A percentile compares a stretch with the other conserved stretches of the same genome.
Conservation (phyloP, 352 stramenopile species). For the Globisporangium mamillatum region DNA sequence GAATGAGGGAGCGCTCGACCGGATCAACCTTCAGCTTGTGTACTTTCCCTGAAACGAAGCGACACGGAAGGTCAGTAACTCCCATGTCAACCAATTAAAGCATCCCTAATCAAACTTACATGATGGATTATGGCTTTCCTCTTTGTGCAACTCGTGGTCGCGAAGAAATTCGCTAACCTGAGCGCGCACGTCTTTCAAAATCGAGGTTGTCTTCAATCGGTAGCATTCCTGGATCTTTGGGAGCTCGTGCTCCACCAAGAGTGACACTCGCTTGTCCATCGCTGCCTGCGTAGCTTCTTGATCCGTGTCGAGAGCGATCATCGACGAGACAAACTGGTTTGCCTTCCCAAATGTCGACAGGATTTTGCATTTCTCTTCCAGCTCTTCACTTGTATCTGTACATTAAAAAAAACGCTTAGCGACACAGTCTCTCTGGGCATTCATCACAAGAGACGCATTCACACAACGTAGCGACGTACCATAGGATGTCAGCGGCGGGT, state of each 20-base stretch:
- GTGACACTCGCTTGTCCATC: constrained; percentile 42
- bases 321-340: constrained; percentile 28
- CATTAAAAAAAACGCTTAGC: background rate
- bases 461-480: constrained; percentile 21
- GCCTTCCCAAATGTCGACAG: constrained; percentile 44
- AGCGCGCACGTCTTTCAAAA: constrained; percentile 39
- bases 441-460: background rate
- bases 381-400: constrained; percentile 40
- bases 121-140: constrained; percentile 1
- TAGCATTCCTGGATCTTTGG: constrained; percentile 53
- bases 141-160: constrained; percentile 17
- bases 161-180: constrained; percentile 31
- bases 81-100: background rate
- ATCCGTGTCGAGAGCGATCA: constrained; percentile 10
- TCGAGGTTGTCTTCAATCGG: constrained; percentile 40
- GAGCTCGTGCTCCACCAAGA: constrained; percentile 39
- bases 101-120: constrained; percentile 13
- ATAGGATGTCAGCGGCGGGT: constrained; percentile 37
- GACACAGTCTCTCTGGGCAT: background rate
- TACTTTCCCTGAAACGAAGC: constrained; percentile 7
- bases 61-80: background rate
- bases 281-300: constrained; percentile 32
- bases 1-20: constrained; percentile 33
- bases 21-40: constrained; percentile 10
- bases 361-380: constrained; percentile 47